Conservation (phyloP, 163 green algal genomes). For the Trebouxiophyceae sp. region DNA sequence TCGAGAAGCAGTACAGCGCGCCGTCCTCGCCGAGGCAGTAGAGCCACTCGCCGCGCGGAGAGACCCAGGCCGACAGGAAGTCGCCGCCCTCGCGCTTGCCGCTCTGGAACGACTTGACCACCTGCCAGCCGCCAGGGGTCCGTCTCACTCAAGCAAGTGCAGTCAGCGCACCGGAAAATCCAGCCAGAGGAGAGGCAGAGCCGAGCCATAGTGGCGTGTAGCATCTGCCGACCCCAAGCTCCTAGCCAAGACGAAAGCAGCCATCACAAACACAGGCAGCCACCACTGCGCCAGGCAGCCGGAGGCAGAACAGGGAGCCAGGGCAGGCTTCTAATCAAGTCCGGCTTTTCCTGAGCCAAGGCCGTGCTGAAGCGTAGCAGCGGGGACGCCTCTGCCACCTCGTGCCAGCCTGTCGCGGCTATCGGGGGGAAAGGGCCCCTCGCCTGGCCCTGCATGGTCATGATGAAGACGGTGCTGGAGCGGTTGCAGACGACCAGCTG, state of each 20-base stretch:
- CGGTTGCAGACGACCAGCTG: conserved; percentile 81
- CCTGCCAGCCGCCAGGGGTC: conserved; percentile 25
- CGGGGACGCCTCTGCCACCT: too few relatives aligned
- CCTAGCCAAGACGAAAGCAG: too few relatives aligned
- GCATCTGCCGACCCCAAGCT: too few relatives aligned
- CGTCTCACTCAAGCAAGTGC: background rate
- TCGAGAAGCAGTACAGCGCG: conserved; percentile 83
- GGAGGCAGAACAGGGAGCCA: background rate
- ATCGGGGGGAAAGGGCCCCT: too few relatives aligned
- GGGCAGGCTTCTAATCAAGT: too few relatives aligned
- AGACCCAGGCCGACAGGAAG: conserved; percentile 69
- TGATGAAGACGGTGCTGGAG: conserved; percentile 67
- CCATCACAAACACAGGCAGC: background rate
- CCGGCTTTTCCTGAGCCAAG: too few relatives aligned
- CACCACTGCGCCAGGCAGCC: too few relatives aligned
- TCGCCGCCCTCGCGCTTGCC: conserved; percentile 68
- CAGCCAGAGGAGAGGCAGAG: too few relatives aligned
- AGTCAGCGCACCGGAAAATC: background rate
- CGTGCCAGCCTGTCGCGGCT: too few relatives aligned
- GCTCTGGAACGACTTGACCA: conserved; percentile 68
- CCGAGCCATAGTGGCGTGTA: background rate
- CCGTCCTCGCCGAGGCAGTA: conserved; percentile 85
- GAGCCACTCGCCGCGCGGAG: conserved; percentile 78
- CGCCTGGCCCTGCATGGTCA: conserved; percentile 75
- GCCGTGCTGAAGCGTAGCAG: too few relatives aligned